A percentile compares a stretch with the other conserved stretches of the same genome.
Evolutionary conservation across 768 basidiomycete genomes (phyloP).

Genomic region (Boletus sp.): DNA sequence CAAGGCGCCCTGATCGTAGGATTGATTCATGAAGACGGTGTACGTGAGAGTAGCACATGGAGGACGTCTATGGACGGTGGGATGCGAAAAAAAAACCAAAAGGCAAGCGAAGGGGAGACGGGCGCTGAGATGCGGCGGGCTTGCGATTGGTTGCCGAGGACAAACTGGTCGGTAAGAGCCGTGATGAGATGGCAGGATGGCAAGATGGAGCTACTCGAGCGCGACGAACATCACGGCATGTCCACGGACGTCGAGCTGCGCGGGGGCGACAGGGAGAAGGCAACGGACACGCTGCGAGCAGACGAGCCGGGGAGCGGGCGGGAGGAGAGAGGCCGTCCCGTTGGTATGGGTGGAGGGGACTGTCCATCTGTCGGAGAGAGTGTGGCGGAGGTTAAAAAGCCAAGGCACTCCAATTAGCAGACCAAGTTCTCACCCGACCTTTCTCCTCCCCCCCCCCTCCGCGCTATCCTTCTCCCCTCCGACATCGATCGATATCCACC

Average conservation of each 20-base stretch:
- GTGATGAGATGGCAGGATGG: constrained; percentile 2
- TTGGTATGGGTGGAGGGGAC: neutral
- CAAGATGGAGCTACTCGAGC: neutral
- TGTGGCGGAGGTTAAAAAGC: constrained; percentile 32
- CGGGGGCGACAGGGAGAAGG: too few species aligned
- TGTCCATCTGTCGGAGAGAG: neutral
- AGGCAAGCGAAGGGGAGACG: neutral
- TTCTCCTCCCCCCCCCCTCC: neutral
- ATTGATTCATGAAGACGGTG: neutral
- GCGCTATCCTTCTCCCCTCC: constrained; percentile 11
- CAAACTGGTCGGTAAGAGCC: neutral
- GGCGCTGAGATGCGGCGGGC: neutral
- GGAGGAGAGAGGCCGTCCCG: neutral
- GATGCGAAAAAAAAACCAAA: neutral
- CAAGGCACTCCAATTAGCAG: constrained; percentile 21
- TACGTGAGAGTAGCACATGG: neutral
- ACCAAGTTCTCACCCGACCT: constrained; percentile 28
- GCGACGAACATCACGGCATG: neutral
- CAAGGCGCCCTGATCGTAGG: neutral
- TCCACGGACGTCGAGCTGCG: too few species aligned
- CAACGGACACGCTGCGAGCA: too few species aligned
- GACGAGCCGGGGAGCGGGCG: neutral
- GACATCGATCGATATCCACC: constrained; percentile 6
- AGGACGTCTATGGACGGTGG: neutral
- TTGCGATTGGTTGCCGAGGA: constrained; percentile 2